Conservation (phyloP, 306 rosid genomes). For the Fagus crenata region DNA sequence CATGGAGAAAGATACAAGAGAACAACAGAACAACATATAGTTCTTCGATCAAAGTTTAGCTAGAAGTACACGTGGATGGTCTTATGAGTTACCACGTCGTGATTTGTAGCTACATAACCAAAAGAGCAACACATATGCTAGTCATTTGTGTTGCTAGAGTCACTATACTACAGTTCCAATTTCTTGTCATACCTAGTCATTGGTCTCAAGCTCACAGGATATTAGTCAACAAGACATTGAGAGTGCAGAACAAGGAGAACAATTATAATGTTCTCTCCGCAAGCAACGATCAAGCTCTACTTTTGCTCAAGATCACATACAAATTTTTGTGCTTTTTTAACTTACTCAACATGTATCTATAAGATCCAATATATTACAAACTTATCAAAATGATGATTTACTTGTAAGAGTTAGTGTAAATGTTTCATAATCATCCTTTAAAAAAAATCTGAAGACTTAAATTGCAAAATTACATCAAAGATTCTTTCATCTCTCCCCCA, state of each 20-base stretch:
- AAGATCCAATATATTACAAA: conserved; percentile 8
- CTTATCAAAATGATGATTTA: conserved; percentile 14
- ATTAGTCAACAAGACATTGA: conserved; percentile 10
- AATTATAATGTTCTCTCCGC: conserved; percentile 25
- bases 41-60: neutral
- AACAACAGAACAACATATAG: conserved; percentile 21
- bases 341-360: conserved; percentile 19
- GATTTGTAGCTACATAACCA: conserved; percentile 11
- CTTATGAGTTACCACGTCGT: too few relatives aligned
- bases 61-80: too few relatives aligned
- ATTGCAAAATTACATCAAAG: conserved; percentile 8
- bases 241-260: conserved; percentile 30
- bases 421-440: conserved; percentile 17
- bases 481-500: conserved; percentile 8
- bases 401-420: conserved; percentile 32
- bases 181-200: conserved; percentile 19
- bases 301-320: conserved; percentile 29
- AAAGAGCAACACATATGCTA: conserved; percentile 15
- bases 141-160: conserved; percentile 18
- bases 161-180: conserved; percentile 1
- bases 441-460: neutral
- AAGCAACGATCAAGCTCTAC: conserved; percentile 8
- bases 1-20: conserved; percentile 41
- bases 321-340: conserved; percentile 18
- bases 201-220: conserved; percentile 26